These are phyloP conservation scores for Fusarium verrucosum DNA, from an alignment of 2,329 filamentous ascomycete species.

Conservation along the genomic window DNA sequence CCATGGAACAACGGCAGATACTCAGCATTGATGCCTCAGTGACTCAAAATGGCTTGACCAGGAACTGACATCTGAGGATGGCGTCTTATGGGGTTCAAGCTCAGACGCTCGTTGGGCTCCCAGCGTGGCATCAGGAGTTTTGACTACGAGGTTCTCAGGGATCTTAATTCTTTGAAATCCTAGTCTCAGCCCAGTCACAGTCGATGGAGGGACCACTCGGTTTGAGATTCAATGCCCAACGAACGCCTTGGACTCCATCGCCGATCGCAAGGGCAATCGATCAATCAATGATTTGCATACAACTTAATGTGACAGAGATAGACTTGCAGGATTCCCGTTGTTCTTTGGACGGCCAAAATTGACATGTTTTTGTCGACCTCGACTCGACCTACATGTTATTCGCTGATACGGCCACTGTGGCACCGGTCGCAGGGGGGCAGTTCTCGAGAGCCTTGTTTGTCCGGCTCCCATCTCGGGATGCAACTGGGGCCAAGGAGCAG, in stretches of 20 bases:
- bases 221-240: slow-evolving; percentile 37
- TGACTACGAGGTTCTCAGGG: slow-evolving; percentile 10
- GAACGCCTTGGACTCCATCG: slow-evolving; percentile 20
- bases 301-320: slow-evolving; percentile 20
- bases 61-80: slow-evolving; percentile 21
- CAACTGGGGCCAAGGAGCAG: slow-evolving; percentile 26
- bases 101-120: slow-evolving; percentile 32
- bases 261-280: slow-evolving; percentile 23
- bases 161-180: slow-evolving; percentile 16
- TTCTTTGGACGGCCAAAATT: not conserved
- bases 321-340: slow-evolving; percentile 12
- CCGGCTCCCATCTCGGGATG: slow-evolving; percentile 27
- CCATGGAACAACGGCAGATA: slow-evolving; percentile 17
- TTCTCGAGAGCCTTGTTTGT: slow-evolving; percentile 32
- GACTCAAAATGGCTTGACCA: not conserved
- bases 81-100: slow-evolving; percentile 18
- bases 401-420: slow-evolving; percentile 19
- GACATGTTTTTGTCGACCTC: slow-evolving; percentile 15
- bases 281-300: slow-evolving; percentile 33
- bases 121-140: slow-evolving; percentile 17
- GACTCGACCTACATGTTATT: slow-evolving; percentile 23
- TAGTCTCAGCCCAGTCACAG: slow-evolving; percentile 32
- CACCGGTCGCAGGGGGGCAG: too few species aligned
- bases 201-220: slow-evolving; percentile 23
- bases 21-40: slow-evolving; percentile 13